phyloP scores from a whole-genome alignment of 2,329 filamentous ascomycete genomes.

The Fusarium torulosum region DNA sequence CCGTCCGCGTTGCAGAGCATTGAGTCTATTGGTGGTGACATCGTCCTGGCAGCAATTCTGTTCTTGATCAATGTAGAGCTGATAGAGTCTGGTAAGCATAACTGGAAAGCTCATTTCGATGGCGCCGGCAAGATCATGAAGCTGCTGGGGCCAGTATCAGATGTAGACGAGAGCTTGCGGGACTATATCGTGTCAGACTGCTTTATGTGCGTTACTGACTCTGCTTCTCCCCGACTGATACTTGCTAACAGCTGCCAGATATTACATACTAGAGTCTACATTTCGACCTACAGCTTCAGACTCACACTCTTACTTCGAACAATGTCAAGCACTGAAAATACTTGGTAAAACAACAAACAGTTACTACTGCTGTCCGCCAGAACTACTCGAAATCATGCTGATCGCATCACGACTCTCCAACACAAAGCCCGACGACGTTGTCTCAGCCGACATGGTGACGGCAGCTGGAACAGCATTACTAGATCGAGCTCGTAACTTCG shows the following conservation, averaged over 20 bases:
- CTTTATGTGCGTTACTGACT: constrained; percentile 55
- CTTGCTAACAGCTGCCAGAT: constrained; percentile 49
- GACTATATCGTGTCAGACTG: constrained; percentile 63
- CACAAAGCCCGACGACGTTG: constrained; percentile 43
- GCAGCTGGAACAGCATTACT: constrained; percentile 53
- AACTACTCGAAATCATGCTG: constrained; percentile 59
- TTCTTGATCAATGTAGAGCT: constrained; percentile 65
- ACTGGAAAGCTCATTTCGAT: constrained; percentile 62
- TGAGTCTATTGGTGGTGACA: constrained; percentile 54
- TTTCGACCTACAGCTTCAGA: constrained; percentile 55
- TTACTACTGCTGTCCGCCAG: constrained; percentile 62
- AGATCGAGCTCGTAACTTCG: constrained; percentile 55
- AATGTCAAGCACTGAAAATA: constrained; percentile 54
- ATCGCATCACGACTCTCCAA: constrained; percentile 58
- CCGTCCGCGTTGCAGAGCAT: constrained; percentile 56
- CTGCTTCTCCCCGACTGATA: neutral
- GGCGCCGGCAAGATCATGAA: constrained; percentile 60
- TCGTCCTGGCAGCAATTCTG: constrained; percentile 60
- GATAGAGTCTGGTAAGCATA: constrained; percentile 62
- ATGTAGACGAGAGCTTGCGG: constrained; percentile 54
- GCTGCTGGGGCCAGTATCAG: constrained; percentile 52
- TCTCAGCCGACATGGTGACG: constrained; percentile 49
- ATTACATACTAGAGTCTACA: constrained; percentile 61
- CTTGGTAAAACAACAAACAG: constrained; percentile 58
- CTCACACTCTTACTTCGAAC: constrained; percentile 53